Percentiles rank a stretch among this genome's conserved stretches.
These are phyloP conservation scores for Meripilus lineatus DNA, from an alignment of 1,284 basidiomycete genomes.

Conservation along the genomic window DNA sequence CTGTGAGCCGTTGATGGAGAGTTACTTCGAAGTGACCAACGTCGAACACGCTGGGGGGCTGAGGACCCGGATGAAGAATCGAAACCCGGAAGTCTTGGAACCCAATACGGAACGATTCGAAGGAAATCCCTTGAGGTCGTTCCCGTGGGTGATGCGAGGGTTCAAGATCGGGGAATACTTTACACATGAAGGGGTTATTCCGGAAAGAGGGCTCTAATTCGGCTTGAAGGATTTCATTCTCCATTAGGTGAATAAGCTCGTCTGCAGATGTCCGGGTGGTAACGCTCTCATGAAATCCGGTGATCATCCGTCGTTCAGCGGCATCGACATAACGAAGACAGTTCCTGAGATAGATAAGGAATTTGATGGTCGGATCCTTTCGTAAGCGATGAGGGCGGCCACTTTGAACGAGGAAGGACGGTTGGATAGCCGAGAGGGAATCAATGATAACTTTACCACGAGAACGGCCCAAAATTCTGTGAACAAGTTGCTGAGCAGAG, in stretches of 20 bases:
- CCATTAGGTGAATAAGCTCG: constrained; percentile 21
- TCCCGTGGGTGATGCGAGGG: too few species aligned
- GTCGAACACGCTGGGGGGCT: constrained; percentile 5
- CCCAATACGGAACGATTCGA: too few species aligned
- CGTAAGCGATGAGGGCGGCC: constrained; percentile 64
- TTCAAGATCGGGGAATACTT: constrained; percentile 2
- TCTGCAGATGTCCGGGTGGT: constrained; percentile 15
- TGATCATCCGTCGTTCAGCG: constrained; percentile 20
- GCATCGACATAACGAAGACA: constrained; percentile 35
- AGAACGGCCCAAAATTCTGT: constrained; percentile 45
- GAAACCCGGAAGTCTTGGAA: too few species aligned
- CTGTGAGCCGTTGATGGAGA: too few species aligned
- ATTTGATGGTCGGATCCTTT: constrained; percentile 59
- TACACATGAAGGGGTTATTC: constrained; percentile 4
- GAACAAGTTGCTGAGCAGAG: constrained; percentile 30
- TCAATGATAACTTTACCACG: constrained; percentile 53
- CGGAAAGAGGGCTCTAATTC: constrained; percentile 19
- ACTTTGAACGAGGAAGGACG: constrained; percentile 72
- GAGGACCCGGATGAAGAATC: too few species aligned
- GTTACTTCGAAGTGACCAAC: constrained; percentile 3
- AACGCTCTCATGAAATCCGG: constrained; percentile 8
- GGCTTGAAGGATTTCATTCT: constrained; percentile 20
- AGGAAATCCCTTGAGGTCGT: too few species aligned
- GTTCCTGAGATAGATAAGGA: constrained; percentile 68
- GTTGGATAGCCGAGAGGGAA: constrained; percentile 72